Percentiles rank a stretch among this genome's conserved stretches.
Evolutionary conservation across 768 basidiomycete species (phyloP).

Genomic region (Suillus hirtellus): DNA sequence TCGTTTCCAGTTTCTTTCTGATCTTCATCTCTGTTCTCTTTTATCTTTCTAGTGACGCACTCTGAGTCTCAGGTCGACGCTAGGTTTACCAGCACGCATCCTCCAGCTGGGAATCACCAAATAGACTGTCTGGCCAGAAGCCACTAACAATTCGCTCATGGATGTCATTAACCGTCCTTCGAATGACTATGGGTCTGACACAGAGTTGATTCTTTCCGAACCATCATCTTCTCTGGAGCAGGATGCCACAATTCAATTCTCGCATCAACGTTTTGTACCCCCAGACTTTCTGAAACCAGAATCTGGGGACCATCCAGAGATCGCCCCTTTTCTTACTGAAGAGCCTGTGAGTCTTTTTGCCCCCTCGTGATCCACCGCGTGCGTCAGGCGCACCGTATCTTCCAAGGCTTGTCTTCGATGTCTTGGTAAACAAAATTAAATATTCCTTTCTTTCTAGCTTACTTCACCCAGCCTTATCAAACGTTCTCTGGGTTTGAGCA

Average conservation of each 20-base stretch:
- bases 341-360: constrained; percentile 11
- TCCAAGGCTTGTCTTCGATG: constrained; percentile 5
- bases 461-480: constrained; percentile 16
- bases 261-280: constrained; percentile 4
- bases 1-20: not conserved
- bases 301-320: constrained; percentile 5
- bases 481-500: constrained; percentile 29
- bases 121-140: not conserved
- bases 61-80: not conserved
- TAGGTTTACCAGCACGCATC: not conserved
- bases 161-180: not conserved
- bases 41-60: not conserved
- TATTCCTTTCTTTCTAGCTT: constrained; percentile 6
- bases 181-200: not conserved
- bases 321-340: constrained; percentile 14
- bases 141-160: not conserved
- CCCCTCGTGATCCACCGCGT: constrained; percentile 5
- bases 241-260: constrained; percentile 6
- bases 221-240: constrained; percentile 5
- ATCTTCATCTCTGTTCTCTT: constrained; percentile 1
- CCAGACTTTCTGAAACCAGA: not conserved
- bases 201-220: constrained; percentile 3
- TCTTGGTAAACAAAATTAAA: not conserved
- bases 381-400: not conserved
- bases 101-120: not conserved